These are phyloP conservation scores for Nannizziopsis barbatae DNA, from an alignment of 2,329 filamentous ascomycete species.

Conservation along the genomic window DNA sequence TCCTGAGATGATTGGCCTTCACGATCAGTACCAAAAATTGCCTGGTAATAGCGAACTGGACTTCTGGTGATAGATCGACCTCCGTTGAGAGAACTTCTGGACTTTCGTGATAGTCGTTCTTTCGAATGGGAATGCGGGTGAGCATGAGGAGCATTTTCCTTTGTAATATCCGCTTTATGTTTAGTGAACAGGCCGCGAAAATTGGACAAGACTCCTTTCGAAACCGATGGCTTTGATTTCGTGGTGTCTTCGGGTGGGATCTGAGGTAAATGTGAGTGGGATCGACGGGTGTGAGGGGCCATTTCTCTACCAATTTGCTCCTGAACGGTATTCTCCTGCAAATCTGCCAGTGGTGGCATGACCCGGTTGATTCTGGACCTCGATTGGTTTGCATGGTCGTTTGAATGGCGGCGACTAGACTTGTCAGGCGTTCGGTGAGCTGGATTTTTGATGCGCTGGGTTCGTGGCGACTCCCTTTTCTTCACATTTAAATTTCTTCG, in stretches of 20 bases:
- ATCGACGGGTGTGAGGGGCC: neutral
- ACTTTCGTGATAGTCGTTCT: constrained; percentile 4
- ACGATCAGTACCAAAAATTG: constrained; percentile 9
- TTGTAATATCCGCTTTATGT: constrained; percentile 10
- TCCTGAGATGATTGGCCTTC: constrained; percentile 3
- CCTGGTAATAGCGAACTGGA: constrained; percentile 7
- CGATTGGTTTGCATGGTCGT: constrained; percentile 8
- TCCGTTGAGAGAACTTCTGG: constrained; percentile 1
- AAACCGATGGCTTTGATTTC: constrained; percentile 7
- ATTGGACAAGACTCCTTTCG: constrained; percentile 15
- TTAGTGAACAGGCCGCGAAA: constrained; percentile 17
- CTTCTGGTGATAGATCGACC: neutral
- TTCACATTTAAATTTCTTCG: neutral
- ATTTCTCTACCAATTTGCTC: neutral
- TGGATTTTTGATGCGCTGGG: neutral
- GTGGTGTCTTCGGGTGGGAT: neutral
- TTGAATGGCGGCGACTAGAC: neutral
- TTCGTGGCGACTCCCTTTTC: constrained; percentile 5
- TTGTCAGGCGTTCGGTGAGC: constrained; percentile 10
- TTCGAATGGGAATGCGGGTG: neutral
- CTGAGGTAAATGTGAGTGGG: neutral
- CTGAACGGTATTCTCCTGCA: neutral
- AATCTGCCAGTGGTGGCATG: neutral
- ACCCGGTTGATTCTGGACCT: constrained; percentile 6
- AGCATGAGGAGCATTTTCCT: constrained; percentile 1